phyloP scores from a whole-genome alignment of 257 asterid genomes.

The Cynanchum wilfordii region DNA sequence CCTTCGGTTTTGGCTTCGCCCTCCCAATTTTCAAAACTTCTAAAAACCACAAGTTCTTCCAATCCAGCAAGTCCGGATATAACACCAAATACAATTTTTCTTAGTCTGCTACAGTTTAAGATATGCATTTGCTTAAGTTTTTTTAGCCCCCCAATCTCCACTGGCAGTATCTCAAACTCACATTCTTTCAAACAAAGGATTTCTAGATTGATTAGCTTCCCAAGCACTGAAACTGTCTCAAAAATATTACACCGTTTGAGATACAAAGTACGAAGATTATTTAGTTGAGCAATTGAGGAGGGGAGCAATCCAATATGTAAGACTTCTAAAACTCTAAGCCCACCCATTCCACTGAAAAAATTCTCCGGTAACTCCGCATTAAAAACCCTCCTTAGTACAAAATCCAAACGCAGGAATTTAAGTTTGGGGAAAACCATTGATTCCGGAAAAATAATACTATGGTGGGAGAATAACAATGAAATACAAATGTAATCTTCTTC shows the following conservation, averaged over 20 bases:
- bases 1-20: background rate
- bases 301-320: background rate
- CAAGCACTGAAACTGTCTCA: slow-evolving; percentile 5
- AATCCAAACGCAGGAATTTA: background rate
- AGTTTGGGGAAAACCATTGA: background rate
- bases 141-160: slow-evolving; percentile 11
- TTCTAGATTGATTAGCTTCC: slow-evolving; percentile 14
- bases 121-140: slow-evolving; percentile 10
- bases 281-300: background rate
- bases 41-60: slow-evolving; percentile 5
- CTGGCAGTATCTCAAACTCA: background rate
- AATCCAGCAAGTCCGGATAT: slow-evolving; percentile 9
- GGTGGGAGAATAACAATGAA: background rate
- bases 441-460: background rate
- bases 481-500: background rate
- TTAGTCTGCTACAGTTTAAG: background rate
- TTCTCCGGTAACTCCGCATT: background rate
- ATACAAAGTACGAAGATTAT: slow-evolving; percentile 5
- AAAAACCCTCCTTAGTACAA: no score
- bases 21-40: background rate
- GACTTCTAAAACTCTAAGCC: slow-evolving; percentile 10
- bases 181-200: slow-evolving; percentile 8
- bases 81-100: slow-evolving; percentile 5
- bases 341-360: background rate
- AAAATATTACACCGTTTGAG: background rate